Evolutionary conservation across 2,329 filamentous ascomycete species (phyloP).

Genomic region (Fusarium gaditjirri): DNA sequence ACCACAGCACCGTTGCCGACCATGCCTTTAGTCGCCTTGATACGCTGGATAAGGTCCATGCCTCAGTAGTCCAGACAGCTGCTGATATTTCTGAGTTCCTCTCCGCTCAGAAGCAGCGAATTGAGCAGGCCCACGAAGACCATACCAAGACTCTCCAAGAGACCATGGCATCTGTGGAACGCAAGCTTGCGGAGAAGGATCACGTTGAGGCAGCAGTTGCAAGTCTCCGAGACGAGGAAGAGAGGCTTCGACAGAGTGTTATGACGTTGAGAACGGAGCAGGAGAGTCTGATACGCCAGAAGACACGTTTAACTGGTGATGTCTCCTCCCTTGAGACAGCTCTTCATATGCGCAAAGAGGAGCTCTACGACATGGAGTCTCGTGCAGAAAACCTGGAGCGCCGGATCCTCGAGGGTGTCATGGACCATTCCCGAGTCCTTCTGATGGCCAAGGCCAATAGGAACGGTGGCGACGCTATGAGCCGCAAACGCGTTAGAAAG

Average conservation of each 20-base stretch:
- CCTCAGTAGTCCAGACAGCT: constrained; percentile 85
- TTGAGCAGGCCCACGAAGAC: constrained; percentile 80
- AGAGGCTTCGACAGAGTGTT: constrained; percentile 65
- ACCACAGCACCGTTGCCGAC: constrained; percentile 71
- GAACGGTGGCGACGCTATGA: constrained; percentile 64
- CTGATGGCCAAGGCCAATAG: constrained; percentile 76
- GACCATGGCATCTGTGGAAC: constrained; percentile 82
- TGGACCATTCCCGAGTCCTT: constrained; percentile 94
- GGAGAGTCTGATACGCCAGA: constrained; percentile 80
- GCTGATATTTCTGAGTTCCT: constrained; percentile 87
- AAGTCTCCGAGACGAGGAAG: constrained; percentile 62
- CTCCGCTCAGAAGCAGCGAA: constrained; percentile 77
- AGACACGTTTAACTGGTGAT: constrained; percentile 82
- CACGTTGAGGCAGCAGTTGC: constrained; percentile 67
- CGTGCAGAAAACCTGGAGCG: constrained; percentile 91
- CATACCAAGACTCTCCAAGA: constrained; percentile 84
- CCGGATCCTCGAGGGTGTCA: constrained; percentile 92
- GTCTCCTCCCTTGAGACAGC: constrained; percentile 93
- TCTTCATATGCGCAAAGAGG: constrained; percentile 86
- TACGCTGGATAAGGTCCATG: constrained; percentile 87
- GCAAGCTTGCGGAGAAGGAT: constrained; percentile 73
- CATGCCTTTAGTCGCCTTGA: constrained; percentile 80
- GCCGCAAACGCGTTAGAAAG: constrained; percentile 65
- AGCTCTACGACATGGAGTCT: constrained; percentile 89
- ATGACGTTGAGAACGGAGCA: constrained; percentile 72